Conservation (phyloP, 352 stramenopile genomes). For the Globisporangium solare region DNA sequence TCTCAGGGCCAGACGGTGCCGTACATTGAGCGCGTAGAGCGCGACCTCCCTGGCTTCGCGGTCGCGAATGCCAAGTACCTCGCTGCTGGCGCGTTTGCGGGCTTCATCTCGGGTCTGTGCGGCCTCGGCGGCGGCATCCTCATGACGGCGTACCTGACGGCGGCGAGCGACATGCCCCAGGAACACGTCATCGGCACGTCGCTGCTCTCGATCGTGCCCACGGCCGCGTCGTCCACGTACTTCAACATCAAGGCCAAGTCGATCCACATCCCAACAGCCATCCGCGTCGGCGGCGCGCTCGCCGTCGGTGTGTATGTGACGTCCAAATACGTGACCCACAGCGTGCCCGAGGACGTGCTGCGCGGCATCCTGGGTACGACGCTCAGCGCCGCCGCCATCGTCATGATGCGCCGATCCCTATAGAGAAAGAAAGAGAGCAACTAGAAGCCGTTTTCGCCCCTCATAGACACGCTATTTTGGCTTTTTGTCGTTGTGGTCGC, state of each 20-base stretch:
- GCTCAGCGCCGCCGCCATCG: conserved; percentile 57
- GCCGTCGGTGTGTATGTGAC: conserved; percentile 64
- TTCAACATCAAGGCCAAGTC: conserved; percentile 77
- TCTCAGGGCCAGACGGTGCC: conserved; percentile 16
- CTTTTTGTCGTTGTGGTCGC: too few relatives aligned
- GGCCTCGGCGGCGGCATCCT: conserved; percentile 79
- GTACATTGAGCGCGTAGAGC: conserved; percentile 42
- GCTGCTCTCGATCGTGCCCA: conserved; percentile 77
- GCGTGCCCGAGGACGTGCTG: conserved; percentile 70
- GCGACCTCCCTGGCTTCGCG: conserved; percentile 40
- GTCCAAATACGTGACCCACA: conserved; percentile 80
- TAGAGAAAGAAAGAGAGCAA: conserved; percentile 22
- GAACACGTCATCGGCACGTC: conserved; percentile 81
- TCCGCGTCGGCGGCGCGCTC: conserved; percentile 60
- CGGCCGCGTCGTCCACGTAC: conserved; percentile 70
- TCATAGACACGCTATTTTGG: too few relatives aligned
- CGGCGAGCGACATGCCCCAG: conserved; percentile 83
- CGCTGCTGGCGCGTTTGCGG: conserved; percentile 56
- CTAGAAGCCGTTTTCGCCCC: too few relatives aligned
- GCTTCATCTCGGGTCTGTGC: conserved; percentile 83
- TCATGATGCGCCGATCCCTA: conserved; percentile 76
- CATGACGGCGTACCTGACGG: conserved; percentile 84
- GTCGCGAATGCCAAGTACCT: conserved; percentile 75
- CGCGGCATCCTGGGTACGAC: conserved; percentile 69
- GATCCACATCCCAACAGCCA: conserved; percentile 70